Percentiles rank a stretch among this genome's conserved stretches.
Conservation (phyloP, 495 filamentous ascomycete species). For the Penicillium daleae region DNA sequence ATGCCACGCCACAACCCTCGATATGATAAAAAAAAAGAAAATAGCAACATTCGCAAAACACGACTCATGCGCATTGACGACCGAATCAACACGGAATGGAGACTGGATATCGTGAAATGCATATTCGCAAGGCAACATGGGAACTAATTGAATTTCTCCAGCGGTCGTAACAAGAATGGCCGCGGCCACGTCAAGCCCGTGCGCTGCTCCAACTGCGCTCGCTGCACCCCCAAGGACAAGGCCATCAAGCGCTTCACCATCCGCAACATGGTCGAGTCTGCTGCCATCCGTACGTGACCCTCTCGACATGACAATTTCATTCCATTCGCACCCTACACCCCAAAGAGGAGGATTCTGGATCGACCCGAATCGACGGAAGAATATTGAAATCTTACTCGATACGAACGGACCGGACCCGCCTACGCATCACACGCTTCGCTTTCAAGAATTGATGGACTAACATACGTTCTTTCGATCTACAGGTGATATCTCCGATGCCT, state of each 20-base stretch:
- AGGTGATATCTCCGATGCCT: conserved; percentile 99
- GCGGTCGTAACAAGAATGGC: conserved; percentile 99
- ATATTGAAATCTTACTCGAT: not conserved
- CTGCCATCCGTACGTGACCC: conserved; percentile 91
- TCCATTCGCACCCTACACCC: not conserved
- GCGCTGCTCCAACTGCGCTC: conserved; percentile 99
- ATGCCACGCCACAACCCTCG: conserved; percentile 16
- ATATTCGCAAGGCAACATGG: conserved; percentile 18
- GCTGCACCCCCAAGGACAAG: conserved; percentile 99
- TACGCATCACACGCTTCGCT: conserved; percentile 5
- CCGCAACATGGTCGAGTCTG: conserved; percentile 99
- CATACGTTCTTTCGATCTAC: conserved; percentile 13
- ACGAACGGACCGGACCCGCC: not conserved
- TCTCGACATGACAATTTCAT: conserved; percentile 13
- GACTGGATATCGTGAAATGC: conserved; percentile 20
- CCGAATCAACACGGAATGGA: conserved; percentile 22
- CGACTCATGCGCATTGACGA: conserved; percentile 1
- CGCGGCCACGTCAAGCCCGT: conserved; percentile 99
- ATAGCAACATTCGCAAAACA: not conserved
- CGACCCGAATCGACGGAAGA: not conserved
- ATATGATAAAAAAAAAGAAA: conserved; percentile 3
- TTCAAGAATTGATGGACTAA: conserved; percentile 12
- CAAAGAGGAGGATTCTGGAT: not conserved
- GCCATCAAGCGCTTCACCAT: conserved; percentile 99
- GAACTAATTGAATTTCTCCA: conserved; percentile 44